Evolutionary conservation across 2,329 filamentous ascomycete genomes (phyloP), one percentile per base, ranked within the genome.

Genomic region (Tolypocladium inflatum): DNA sequence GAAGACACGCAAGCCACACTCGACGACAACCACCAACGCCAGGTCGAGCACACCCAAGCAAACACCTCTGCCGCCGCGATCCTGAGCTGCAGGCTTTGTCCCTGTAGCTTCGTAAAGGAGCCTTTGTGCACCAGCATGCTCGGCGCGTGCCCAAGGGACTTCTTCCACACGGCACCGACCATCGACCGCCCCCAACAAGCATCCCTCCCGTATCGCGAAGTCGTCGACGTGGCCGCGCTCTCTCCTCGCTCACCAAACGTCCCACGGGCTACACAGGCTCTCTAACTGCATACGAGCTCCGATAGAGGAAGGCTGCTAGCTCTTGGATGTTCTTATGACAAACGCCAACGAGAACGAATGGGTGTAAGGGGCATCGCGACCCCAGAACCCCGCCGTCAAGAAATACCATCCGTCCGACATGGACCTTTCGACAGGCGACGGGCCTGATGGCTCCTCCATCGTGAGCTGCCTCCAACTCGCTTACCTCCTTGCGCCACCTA

Each of bases 371-470:
- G 54, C 54, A 54, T 56, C 45, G 37, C 26, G 52, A 58, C 58
- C 57, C 53, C 57, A 51, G 43, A 26, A 57, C 38, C 56, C 56
- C 56, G 50, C 56, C 50, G 50, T 57, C 61, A 62, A 66, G 63
- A 63, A 62, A 56, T 63, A 70, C 61, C 61, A 50, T 60, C 61
- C 59, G 62, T 58, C 59, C 59, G 64, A 57, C 60, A 72, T 73
- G 70, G 68, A 70, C 48, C 62, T 66, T 53, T 58, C 62, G 54
- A 64, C 71, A 39, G 66, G 66, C 58, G 70, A 89, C 65, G 87
- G 83, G 73, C 85, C 85, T 59, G 89, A 92, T 78, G 87, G 81
- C 75, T 87, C 88, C 59, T 91, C 89, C 62, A 85, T 92, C 66
- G 87, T 89, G 73, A 72, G 85, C 72, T 56, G 41, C 43, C 45